These are phyloP conservation scores for Hyaloperonospora arabidopsidis DNA, from an alignment of 352 stramenopile species.

Conservation along the genomic window DNA sequence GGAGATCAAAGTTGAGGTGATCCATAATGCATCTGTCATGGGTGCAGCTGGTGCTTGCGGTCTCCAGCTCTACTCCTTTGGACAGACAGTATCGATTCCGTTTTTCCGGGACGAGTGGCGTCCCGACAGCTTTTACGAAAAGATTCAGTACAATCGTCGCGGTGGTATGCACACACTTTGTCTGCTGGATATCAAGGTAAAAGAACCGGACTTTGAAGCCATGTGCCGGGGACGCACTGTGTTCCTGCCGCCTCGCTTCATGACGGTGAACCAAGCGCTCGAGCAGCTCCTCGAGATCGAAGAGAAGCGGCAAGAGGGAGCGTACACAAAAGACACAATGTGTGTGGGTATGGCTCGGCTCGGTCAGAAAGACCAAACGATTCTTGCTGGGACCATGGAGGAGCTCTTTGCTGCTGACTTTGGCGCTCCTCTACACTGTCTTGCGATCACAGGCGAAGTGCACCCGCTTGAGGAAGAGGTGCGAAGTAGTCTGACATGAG, in stretches of 20 bases:
- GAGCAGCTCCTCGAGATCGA: constrained; percentile 95
- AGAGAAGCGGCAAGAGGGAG: constrained; percentile 73
- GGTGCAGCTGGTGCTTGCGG: constrained; percentile 92
- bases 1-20: constrained; percentile 92
- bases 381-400: constrained; percentile 93
- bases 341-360: constrained; percentile 93
- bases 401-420: constrained; percentile 93
- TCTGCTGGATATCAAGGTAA: constrained; percentile 99
- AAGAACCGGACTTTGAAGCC: constrained; percentile 97
- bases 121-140: constrained; percentile 96
- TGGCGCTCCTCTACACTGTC: constrained; percentile 92
- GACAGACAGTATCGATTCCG: constrained; percentile 96
- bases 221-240: constrained; percentile 90
- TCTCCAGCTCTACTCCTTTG: constrained; percentile 98
- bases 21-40: constrained; percentile 99
- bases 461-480: constrained; percentile 96
- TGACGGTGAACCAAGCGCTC: constrained; percentile 93
- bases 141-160: constrained; percentile 94
- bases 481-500: constrained; percentile 16
- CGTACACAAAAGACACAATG: constrained; percentile 75
- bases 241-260: constrained; percentile 95
- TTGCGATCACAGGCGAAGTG: constrained; percentile 93
- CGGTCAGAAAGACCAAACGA: constrained; percentile 88
- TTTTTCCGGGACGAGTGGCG: constrained; percentile 96
- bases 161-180: constrained; percentile 98